Conservation (phyloP, 371 early-diverging fungal genomes). For the Mortierella sp. region DNA sequence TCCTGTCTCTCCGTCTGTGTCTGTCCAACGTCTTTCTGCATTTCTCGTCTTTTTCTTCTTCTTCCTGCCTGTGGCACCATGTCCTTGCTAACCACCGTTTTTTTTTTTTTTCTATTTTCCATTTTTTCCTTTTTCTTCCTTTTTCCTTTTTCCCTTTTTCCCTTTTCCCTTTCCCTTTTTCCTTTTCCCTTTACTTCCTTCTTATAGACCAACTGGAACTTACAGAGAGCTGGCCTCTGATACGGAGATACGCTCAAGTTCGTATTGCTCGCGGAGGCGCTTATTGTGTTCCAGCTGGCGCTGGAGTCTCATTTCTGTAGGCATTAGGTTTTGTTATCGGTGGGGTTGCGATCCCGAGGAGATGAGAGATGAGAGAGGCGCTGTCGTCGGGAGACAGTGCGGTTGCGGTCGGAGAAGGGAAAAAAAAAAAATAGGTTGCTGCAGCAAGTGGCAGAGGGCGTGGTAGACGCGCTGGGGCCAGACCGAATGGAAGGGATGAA, state of each 20-base stretch:
- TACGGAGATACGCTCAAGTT: slow-evolving; percentile 46
- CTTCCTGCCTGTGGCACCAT: too few relatives aligned
- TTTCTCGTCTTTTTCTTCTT: too few relatives aligned
- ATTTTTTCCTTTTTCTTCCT: too few relatives aligned
- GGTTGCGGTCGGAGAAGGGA: not conserved
- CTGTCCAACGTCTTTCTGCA: too few relatives aligned
- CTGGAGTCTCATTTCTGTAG: slow-evolving; percentile 46
- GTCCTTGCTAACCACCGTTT: too few relatives aligned
- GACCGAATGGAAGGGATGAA: not conserved
- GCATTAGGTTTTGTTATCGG: slow-evolving; percentile 18
- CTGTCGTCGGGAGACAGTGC: not conserved
- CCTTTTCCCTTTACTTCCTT: too few relatives aligned
- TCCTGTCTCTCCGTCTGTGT: too few relatives aligned
- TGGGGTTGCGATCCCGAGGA: not conserved
- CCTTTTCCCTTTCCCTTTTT: too few relatives aligned
- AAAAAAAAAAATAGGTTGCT: not conserved
- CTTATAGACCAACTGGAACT: slow-evolving; percentile 18
- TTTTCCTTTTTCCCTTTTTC: too few relatives aligned
- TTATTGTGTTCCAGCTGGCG: slow-evolving; percentile 53
- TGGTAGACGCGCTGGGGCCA: not conserved
- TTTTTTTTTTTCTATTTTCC: too few relatives aligned
- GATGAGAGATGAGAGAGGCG: not conserved
- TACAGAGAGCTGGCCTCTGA: slow-evolving; percentile 48
- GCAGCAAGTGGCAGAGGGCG: not conserved
- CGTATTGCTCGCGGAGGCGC: slow-evolving; percentile 51